These are phyloP conservation scores for Leccinum huronense DNA, from an alignment of 1,284 basidiomycete genomes.

Conservation along the genomic window DNA sequence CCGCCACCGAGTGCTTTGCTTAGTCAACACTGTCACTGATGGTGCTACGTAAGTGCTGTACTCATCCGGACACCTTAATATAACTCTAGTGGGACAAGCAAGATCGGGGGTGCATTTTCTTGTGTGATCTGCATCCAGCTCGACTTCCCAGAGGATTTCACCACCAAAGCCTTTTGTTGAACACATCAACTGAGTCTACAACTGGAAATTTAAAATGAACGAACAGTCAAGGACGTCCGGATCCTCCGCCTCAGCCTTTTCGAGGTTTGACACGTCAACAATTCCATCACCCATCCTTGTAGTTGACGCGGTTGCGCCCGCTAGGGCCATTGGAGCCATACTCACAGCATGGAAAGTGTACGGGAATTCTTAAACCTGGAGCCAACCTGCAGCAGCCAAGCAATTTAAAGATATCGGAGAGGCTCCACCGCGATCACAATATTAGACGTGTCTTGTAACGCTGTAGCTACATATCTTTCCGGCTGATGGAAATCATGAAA, in stretches of 20 bases:
- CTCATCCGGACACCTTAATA: no score
- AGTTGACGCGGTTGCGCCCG: no score
- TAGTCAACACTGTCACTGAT: slow-evolving; percentile 21
- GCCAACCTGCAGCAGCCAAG: no score
- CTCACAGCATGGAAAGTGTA: background rate
- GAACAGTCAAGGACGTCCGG: no score
- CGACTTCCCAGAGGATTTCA: background rate
- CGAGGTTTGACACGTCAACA: background rate
- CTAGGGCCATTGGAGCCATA: no score
- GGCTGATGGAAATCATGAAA: background rate
- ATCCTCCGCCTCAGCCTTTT: no score
- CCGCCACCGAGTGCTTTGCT: slow-evolving; percentile 25
- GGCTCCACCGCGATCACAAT: background rate
- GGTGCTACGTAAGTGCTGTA: no score
- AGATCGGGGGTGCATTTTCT: background rate
- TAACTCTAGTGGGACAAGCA: no score
- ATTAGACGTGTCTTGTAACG: background rate
- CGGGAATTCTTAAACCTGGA: background rate
- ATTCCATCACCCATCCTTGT: background rate
- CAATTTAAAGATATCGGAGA: no score
- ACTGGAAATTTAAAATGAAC: no score
- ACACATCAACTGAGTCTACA: background rate
- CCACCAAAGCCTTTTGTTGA: background rate
- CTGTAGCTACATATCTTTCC: background rate
- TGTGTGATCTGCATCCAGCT: background rate